Evolutionary conservation across 2,329 filamentous ascomycete species (phyloP).

Genomic region (Achaetomium macrosporum): DNA sequence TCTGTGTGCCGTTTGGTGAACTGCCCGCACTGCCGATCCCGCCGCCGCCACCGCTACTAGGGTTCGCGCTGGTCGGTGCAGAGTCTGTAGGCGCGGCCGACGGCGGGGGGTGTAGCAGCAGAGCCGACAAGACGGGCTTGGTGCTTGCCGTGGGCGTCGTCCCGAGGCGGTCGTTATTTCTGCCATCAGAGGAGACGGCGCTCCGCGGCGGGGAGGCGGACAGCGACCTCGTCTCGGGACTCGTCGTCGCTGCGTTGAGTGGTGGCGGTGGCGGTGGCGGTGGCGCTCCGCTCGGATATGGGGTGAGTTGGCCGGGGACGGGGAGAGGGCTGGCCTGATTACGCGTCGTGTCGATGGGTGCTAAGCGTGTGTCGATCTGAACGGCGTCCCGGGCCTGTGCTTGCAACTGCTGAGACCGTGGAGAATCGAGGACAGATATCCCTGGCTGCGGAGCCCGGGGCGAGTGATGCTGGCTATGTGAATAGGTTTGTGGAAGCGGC

Average conservation of each 20-base stretch:
- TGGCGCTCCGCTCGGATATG: constrained; percentile 17
- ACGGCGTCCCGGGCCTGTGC: constrained; percentile 38
- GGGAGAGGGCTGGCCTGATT: constrained; percentile 26
- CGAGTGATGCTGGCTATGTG: constrained; percentile 12
- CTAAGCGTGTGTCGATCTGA: constrained; percentile 34
- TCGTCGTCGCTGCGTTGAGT: constrained; percentile 18
- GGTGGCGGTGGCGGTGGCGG: constrained; percentile 6
- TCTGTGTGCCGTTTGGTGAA: constrained; percentile 38
- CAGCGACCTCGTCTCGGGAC: constrained; percentile 40
- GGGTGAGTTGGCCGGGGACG: not conserved
- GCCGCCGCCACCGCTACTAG: constrained; percentile 23
- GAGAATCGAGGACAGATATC: constrained; percentile 32
- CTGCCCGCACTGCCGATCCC: constrained; percentile 37
- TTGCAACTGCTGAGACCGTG: constrained; percentile 41
- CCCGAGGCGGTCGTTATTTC: not conserved
- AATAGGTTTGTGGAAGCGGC: constrained; percentile 28
- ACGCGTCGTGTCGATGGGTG: constrained; percentile 32
- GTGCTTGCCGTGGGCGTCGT: constrained; percentile 17
- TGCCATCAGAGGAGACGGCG: constrained; percentile 19
- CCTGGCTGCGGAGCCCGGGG: constrained; percentile 23
- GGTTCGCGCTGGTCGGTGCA: constrained; percentile 42
- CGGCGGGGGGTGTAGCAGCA: constrained; percentile 46
- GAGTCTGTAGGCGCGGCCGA: constrained; percentile 30
- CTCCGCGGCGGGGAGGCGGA: constrained; percentile 46
- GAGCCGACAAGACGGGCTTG: constrained; percentile 34